phyloP scores from a whole-genome alignment of 2,329 filamentous ascomycete species.

The Apiospora arundinis region DNA sequence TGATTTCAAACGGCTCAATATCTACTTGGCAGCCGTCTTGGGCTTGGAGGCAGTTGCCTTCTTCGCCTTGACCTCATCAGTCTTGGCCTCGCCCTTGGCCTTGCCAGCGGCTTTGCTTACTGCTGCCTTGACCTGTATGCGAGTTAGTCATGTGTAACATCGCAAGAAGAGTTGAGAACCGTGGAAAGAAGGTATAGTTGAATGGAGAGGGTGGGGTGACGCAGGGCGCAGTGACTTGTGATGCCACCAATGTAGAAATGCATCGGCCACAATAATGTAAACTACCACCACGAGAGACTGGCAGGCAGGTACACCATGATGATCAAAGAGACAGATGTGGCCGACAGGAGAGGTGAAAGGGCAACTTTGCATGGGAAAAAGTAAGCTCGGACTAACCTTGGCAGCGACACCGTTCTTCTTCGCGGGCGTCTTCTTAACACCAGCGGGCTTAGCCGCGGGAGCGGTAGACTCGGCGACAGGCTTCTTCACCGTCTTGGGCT shows the following conservation, averaged over 20 bases:
- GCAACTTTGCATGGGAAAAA: neutral
- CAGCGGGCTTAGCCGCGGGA: constrained; percentile 39
- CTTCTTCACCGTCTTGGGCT: constrained; percentile 33
- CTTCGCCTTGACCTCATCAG: constrained; percentile 30
- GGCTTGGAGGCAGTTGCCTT: constrained; percentile 37
- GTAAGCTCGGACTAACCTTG: constrained; percentile 23
- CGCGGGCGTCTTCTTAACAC: constrained; percentile 39
- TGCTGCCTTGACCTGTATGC: constrained; percentile 38
- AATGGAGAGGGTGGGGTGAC: neutral
- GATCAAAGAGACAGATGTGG: neutral
- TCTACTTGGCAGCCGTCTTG: constrained; percentile 36
- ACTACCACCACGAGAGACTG: neutral
- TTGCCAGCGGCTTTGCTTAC: constrained; percentile 39
- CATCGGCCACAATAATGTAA: neutral
- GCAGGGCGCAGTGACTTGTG: neutral
- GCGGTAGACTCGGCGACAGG: constrained; percentile 30
- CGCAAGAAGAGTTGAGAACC: neutral
- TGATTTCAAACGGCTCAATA: neutral
- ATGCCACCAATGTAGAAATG: neutral
- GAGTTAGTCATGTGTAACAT: neutral
- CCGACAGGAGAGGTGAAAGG: neutral
- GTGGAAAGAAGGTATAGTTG: neutral
- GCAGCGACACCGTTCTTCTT: constrained; percentile 41
- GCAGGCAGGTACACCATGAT: neutral
- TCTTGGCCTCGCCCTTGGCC: constrained; percentile 32